phyloP scores from a whole-genome alignment of 1,139 yeast genomes.

The Pneumocystis canis region DNA sequence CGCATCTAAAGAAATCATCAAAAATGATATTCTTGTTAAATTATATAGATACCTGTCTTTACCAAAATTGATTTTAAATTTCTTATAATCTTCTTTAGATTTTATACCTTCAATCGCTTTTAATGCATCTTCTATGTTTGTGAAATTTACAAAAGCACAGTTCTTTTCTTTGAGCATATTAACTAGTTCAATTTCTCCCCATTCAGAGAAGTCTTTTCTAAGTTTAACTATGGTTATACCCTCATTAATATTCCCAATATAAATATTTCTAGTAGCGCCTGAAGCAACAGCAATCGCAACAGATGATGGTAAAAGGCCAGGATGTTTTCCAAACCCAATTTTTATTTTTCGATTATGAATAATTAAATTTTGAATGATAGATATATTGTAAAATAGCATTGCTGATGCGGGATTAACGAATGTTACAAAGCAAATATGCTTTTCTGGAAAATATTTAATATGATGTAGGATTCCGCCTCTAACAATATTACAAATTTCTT shows the following conservation, averaged over 20 bases:
- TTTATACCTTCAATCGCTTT: slow-evolving; percentile 62
- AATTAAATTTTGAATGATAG: slow-evolving; percentile 65
- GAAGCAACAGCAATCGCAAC: slow-evolving; percentile 76
- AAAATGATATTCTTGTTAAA: slow-evolving; percentile 35
- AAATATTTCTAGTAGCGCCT: slow-evolving; percentile 85
- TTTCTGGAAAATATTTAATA: slow-evolving; percentile 47
- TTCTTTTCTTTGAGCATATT: slow-evolving; percentile 68
- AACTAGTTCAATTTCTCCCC: slow-evolving; percentile 89
- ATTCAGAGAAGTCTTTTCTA: slow-evolving; percentile 59
- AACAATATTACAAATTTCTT: slow-evolving; percentile 85
- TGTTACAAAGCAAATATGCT: slow-evolving; percentile 83
- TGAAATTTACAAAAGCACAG: slow-evolving; percentile 87
- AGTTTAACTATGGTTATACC: slow-evolving; percentile 46
- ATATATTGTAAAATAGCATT: slow-evolving; percentile 81
- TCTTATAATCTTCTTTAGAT: slow-evolving; percentile 31
- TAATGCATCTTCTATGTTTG: slow-evolving; percentile 74
- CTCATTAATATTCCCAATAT: slow-evolving; percentile 56
- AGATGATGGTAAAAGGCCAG: slow-evolving; percentile 76
- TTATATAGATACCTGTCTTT: slow-evolving; percentile 64
- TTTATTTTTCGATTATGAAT: slow-evolving; percentile 69
- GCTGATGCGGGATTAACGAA: slow-evolving; percentile 87
- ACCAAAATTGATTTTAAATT: slow-evolving; percentile 66
- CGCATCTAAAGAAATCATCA: background rate
- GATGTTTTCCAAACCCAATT: slow-evolving; percentile 94
- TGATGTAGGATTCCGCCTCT: slow-evolving; percentile 79